Evolutionary conservation across 2,329 filamentous ascomycete genomes (phyloP), one percentile per base, ranked within the genome.

Genomic region (Anthostomella pinea): DNA sequence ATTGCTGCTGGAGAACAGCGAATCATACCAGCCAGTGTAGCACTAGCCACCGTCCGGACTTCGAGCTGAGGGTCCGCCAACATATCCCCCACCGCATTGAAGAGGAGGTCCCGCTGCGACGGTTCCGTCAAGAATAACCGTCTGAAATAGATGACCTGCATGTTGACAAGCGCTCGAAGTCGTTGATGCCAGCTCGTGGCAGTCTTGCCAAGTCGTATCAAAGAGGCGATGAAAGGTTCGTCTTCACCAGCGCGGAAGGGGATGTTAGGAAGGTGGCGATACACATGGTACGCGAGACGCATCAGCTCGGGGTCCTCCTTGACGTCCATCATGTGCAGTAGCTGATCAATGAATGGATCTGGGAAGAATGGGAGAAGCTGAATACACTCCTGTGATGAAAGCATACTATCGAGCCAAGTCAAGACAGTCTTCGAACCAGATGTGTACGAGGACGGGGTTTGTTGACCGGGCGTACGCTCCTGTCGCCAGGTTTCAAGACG

Each of bases 291-390:
- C 0, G 93, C 91, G 7, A 96, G 75, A 8, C 86, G 84, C 72
- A 96, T 94, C 2, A 98, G 75, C 63, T 98, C 94, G 0, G 88
- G 89, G 54, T 98, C 93, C 63, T 98, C 93, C 63, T 97, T 97
- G 60, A 98, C 88, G 57, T 98, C 93, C 91, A 98, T 98, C 93
- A 98, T 98, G 69, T 98, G 90, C 34, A 98, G 70, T 10, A 98
- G 77, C 60, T 96, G 87, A 53, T 93, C 87, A 61, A 95, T 93
- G 57, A 97, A 91, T 0, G 85, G 74, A 22, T 86, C 77, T 0
- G 89, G 85, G 70, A 98, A 97, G 75, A 96, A 97, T 3, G 83
- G 81, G 13, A 94, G 80, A 10, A 98, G 77, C 57, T 93, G 85
- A 0, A 81, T 95, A 64, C 93, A 98, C 60, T 97, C 93, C 46